Base-by-base conservation (phyloP, 129 eudicot genomes). In the Gnaphalium uliginosum region DNA sequence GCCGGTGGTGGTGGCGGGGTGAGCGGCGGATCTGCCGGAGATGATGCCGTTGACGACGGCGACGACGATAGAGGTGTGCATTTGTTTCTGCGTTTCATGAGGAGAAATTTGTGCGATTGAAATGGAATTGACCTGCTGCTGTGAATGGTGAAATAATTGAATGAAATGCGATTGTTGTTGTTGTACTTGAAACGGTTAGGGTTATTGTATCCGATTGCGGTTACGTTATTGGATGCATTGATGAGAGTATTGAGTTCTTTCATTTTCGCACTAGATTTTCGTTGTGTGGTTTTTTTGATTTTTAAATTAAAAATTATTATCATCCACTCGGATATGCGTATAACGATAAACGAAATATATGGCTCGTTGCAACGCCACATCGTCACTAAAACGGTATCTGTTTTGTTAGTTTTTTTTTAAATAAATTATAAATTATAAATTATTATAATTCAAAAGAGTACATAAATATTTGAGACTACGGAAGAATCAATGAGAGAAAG, bases 1-100 rank as follows among this genome's bases (percentile, higher is more conserved):
- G 68, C 35, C 27, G 82, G 26, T 54, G 30, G 70, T 43, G 56
- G 81, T 0, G 75, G 82, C 7, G 74, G 80, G 8, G 83, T 73
- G 54, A 77, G 74, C 46, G 67, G 9, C 3, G 68, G 68, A 62
- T 62, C 68, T 0, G 46, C 43, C 46, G 69, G 4, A 64, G 43
- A 6, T n/a, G 69, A 4, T 17, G 17, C 17, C 25, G 61, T n/a
- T 22, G 66, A 61, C 35, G 66, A 59, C 29, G 67, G 19, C n/a
- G 37, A 26, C 67, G 68, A 18, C 46, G 69, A 64, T 29, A 64
- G 69, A 64, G 69, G 69, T 32, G 37, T 64, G 30, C 29, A 64
- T 17, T 3, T 64, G 39, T 3, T 64, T 32, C 43, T 64, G 5
- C 69, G 69, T 64, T 30, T 64, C 69, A 64, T 7, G 18, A 25